Evolutionary conservation across 768 basidiomycete species (phyloP), one percentile per base, ranked within the genome.

Genomic region (Dioszegia crocea): DNA sequence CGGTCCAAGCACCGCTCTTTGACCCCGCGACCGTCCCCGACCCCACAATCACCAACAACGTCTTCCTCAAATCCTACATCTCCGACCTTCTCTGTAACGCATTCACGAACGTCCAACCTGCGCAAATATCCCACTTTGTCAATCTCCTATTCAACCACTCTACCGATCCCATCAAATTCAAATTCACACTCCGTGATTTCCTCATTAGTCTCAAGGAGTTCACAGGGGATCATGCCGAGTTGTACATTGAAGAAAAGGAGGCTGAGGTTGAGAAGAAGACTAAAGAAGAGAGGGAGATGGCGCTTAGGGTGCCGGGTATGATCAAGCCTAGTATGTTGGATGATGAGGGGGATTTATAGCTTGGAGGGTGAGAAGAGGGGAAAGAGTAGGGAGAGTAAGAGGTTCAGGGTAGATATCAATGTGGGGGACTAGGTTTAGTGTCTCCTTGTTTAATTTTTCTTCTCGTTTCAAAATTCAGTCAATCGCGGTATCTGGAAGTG

Each of bases 181-280:
- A 98, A 80, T 81, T 90, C 65, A 86, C 88, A 16, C 82, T 97
- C 47, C 89, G 94, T 57, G 96, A 98, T 78, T 99, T 98, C 86
- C 84, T 99, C 56, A 91, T 99, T 67, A 89, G 92, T 67, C 84
- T 99, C 62, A 96, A 96, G 76, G 96, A 98, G 78, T 98, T 96
- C 80, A 91, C 91, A 5, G 89, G 87, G 4, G 92, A 96, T 71
- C 93, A 94, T 64, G 80, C 91, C 9, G 96, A 97, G 64, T 81
- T 97, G 36, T 97, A 82, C 80, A 80, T 91, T 66, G 94, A 97
- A 71, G 96, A 98, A 79, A 94, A 91, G 78, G 93, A 97, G 76
- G 83, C 84, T 3, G 94, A 94, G 77, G 81, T 82, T 21, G 83
- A 86, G 73, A 81, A 80, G 76, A 87, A 88, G 79, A 85, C 84